Conservation (phyloP, 2,329 filamentous ascomycete genomes). For the Alternaria ethzedia region DNA sequence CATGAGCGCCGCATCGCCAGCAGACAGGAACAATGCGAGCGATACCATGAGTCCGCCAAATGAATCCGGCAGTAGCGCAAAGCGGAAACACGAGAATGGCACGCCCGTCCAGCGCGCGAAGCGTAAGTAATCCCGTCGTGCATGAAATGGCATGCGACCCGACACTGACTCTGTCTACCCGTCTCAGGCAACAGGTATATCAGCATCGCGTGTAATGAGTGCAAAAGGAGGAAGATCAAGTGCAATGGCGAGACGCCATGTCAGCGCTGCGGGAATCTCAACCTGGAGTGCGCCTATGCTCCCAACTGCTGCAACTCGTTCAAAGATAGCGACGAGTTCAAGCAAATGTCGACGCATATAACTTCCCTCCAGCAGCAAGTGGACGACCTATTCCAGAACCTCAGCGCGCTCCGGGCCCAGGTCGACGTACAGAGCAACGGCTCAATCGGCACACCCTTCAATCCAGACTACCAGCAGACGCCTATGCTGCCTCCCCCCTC, state of each 20-base stretch:
- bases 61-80: constrained; percentile 33
- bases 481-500: constrained; percentile 43
- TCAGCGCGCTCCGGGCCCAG: constrained; percentile 69
- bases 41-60: constrained; percentile 44
- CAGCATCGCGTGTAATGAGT: constrained; percentile 71
- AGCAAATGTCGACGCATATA: constrained; percentile 77
- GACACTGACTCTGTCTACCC: neutral
- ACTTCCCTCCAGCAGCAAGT: constrained; percentile 82
- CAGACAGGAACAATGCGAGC: constrained; percentile 32
- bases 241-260: constrained; percentile 71
- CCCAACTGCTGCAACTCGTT: constrained; percentile 79
- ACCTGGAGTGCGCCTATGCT: constrained; percentile 68
- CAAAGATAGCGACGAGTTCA: constrained; percentile 87
- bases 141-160: neutral
- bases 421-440: constrained; percentile 43
- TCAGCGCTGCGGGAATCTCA: constrained; percentile 69
- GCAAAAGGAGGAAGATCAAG: constrained; percentile 71
- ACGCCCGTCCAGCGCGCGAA: constrained; percentile 60
- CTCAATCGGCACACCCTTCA: constrained; percentile 39
- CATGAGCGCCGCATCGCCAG: constrained; percentile 22
- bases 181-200: constrained; percentile 60
- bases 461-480: constrained; percentile 40
- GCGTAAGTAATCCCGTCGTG: constrained; percentile 42
- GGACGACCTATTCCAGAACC: constrained; percentile 73
- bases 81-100: constrained; percentile 55